Evolutionary conservation across 148 eudicot species (phyloP), one percentile per base, ranked within the genome.

Genomic region (Polygonum aviculare): DNA sequence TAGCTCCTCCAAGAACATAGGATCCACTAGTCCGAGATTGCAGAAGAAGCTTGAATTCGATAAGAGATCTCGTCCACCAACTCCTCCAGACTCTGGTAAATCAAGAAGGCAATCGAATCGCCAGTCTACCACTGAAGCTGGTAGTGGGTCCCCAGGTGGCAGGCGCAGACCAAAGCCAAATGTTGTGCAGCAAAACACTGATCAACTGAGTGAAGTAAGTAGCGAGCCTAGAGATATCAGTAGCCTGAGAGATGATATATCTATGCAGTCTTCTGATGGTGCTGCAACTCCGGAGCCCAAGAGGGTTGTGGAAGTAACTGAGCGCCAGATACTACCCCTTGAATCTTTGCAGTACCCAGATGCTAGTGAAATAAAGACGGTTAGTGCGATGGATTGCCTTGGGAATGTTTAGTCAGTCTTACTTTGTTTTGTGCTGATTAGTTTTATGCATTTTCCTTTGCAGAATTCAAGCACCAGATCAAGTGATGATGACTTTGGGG

Each of bases 21-120:
- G 90, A 57, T 91, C 92, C 39, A 84, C 81, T 77, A 91, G 92
- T 84, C 98, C 98, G 65, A 86, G 93, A 84, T 81, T 88, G 81
- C 92, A 91, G 76, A 93, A 84, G 84, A 93, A 85, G 54, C 88
- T 79, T 5, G 93, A 92, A 82, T 47, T 85, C 83, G 93, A 90
- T 67, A 90, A 80, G 82, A 78, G 85, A 80, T 82, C 94, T 82
- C 88, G 92, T 38, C 93, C 98, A n/a, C 93, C 95, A 50, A 89
- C 89, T 21, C 85, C 95, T 36, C 90, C 87, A 74, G 92, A 89
- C 84, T 82, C 88, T 60, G 85, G 71, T 79, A 93, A 82, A 81
- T 59, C 84, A 77, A 89, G 86, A 83, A 83, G 83, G 79, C 92
- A 84, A 73, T 79, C 82, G 62, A 80, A 21, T 73, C 85, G 84